A percentile compares a stretch with the other conserved stretches of the same genome.
Conservation (phyloP, 2,329 filamentous ascomycete species). For the Ophiostoma perfectum region DNA sequence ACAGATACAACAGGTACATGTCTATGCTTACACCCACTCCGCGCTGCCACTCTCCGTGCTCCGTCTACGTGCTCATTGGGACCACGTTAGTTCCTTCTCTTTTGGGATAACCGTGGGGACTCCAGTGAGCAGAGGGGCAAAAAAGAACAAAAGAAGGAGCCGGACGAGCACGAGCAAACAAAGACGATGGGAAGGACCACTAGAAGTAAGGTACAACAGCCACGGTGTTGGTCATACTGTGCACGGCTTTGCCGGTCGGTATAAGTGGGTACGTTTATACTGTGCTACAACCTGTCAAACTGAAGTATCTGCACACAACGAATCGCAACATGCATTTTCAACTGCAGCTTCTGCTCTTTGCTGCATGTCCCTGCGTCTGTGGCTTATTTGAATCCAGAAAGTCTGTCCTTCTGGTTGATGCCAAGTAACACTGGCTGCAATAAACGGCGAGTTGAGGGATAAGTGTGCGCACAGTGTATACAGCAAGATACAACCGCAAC, state of each 20-base stretch:
- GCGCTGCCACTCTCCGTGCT: neutral
- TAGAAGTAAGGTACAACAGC: neutral
- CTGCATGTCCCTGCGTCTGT: too few relatives aligned
- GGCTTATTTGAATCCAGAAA: too few relatives aligned
- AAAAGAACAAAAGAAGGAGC: neutral
- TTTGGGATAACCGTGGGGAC: conserved; percentile 17
- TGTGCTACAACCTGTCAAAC: too few relatives aligned
- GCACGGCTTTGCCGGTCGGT: conserved; percentile 3
- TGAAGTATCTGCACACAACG: too few relatives aligned
- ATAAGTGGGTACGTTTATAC: neutral
- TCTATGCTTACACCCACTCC: neutral
- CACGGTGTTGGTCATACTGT: neutral
- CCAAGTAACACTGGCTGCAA: neutral
- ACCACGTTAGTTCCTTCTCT: conserved; percentile 14
- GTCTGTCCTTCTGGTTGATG: too few relatives aligned
- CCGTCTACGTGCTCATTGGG: neutral
- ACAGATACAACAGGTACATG: too few relatives aligned
- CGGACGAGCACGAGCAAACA: neutral
- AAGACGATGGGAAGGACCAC: neutral
- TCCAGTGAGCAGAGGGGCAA: conserved; percentile 14
- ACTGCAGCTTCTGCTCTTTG: too few relatives aligned
- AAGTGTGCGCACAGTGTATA: neutral
- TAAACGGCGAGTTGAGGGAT: neutral
- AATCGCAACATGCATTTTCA: too few relatives aligned
- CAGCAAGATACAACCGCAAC: neutral